Evolutionary conservation across 306 rosid species (phyloP).

Genomic region (Crotalaria pallida): DNA sequence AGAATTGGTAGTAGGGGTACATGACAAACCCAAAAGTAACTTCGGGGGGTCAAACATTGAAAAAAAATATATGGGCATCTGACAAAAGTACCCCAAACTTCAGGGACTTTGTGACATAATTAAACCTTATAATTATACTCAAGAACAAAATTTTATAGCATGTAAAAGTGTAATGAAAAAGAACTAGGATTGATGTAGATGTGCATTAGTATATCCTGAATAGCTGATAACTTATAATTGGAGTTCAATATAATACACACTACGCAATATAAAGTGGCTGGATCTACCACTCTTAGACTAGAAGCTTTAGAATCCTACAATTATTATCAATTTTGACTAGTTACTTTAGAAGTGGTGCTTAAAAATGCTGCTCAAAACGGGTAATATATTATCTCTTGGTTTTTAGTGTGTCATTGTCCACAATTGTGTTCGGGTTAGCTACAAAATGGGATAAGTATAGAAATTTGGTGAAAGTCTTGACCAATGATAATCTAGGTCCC

Average conservation of each 20-base stretch:
- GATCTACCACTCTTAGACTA: neutral
- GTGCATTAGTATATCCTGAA: neutral
- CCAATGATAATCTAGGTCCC: slow-evolving; percentile 20
- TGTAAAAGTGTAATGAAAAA: neutral
- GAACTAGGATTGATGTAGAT: neutral
- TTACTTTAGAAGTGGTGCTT: neutral
- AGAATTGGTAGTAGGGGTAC: no score
- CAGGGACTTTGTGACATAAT: no score
- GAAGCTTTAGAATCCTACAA: neutral
- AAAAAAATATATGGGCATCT: no score
- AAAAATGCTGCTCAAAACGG: neutral
- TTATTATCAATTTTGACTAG: neutral
- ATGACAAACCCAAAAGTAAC: no score
- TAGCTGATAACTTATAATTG: neutral
- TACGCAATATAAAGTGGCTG: neutral
- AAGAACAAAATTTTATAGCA: neutral
- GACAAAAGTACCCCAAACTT: no score
- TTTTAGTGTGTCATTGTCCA: slow-evolving; percentile 21
- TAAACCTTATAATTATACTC: no score
- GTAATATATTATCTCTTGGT: slow-evolving; percentile 7
- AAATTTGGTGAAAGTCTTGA: slow-evolving; percentile 36
- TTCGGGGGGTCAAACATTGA: no score
- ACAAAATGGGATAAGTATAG: slow-evolving; percentile 32
- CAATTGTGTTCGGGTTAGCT: slow-evolving; percentile 17
- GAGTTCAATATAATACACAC: neutral